phyloP scores from a whole-genome alignment of 116 monocot genomes.

The Zostera marina region DNA sequence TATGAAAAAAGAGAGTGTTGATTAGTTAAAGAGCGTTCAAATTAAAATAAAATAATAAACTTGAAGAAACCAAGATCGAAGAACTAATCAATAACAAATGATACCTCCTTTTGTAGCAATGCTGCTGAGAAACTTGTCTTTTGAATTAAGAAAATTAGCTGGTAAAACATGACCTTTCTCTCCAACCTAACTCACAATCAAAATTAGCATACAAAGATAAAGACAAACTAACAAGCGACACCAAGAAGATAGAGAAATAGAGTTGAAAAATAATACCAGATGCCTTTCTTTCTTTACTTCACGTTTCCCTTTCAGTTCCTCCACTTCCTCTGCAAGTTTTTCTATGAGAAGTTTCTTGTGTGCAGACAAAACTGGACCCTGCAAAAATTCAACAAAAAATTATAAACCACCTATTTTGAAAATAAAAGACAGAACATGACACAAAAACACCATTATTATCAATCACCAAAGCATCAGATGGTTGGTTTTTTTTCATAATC shows the following conservation, averaged over 20 bases:
- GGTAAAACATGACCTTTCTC: slow-evolving; percentile 76
- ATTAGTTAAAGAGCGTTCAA: background rate
- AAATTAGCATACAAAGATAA: background rate
- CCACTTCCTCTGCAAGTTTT: slow-evolving; percentile 70
- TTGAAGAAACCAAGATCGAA: background rate
- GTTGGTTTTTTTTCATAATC: slow-evolving; percentile 66
- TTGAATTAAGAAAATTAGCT: slow-evolving; percentile 40
- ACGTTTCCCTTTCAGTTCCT: slow-evolving; percentile 41
- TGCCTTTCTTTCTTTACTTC: slow-evolving; percentile 39
- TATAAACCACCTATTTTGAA: background rate
- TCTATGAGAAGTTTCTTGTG: slow-evolving; percentile 69
- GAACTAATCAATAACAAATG: background rate
- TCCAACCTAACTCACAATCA: slow-evolving; percentile 21
- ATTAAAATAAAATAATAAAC: background rate
- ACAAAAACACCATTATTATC: background rate
- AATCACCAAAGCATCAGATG: slow-evolving; percentile 37
- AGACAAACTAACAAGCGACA: background rate
- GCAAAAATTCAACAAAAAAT: background rate
- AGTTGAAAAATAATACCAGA: slow-evolving; percentile 20
- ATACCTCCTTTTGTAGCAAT: slow-evolving; percentile 88
- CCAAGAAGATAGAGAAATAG: background rate
- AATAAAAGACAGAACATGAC: background rate
- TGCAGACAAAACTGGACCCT: slow-evolving; percentile 82
- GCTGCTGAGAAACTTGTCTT: slow-evolving; percentile 64
- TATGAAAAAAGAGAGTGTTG: slow-evolving; percentile 11